Conservation (phyloP, 164 flowering plant genomes). For the Vitis riparia region DNA sequence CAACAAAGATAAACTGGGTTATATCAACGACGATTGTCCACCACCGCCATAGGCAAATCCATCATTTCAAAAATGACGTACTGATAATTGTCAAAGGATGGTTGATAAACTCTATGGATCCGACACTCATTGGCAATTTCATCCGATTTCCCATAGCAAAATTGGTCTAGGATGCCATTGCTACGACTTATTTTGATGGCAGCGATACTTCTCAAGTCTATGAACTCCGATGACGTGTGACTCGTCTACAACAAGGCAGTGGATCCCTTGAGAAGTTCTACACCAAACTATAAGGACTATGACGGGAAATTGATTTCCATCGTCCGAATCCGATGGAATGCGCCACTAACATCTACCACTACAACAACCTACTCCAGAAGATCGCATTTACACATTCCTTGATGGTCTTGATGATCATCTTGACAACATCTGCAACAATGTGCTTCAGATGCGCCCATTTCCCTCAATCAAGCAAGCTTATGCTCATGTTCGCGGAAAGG, state of each 20-base stretch:
- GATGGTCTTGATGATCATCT: too few species aligned
- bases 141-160: conserved; percentile 1
- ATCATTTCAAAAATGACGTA: background rate
- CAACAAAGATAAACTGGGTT: too few species aligned
- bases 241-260: background rate
- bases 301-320: too few species aligned
- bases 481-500: too few species aligned
- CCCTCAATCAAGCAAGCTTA: too few species aligned
- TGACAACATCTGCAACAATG: too few species aligned
- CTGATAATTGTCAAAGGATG: conserved; percentile 6
- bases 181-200: conserved; percentile 8
- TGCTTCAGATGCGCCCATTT: too few species aligned
- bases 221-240: conserved; percentile 1
- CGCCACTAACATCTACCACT: too few species aligned
- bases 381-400: too few species aligned
- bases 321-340: too few species aligned
- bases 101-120: background rate
- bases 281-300: background rate
- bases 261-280: conserved; percentile 6
- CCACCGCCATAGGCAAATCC: background rate
- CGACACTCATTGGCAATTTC: background rate
- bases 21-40: conserved; percentile 1
- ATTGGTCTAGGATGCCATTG: background rate
- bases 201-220: conserved; percentile 8
- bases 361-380: too few species aligned